Evolutionary conservation across 129 eudicot genomes (phyloP).

Genomic region (Deinandra increscens): DNA sequence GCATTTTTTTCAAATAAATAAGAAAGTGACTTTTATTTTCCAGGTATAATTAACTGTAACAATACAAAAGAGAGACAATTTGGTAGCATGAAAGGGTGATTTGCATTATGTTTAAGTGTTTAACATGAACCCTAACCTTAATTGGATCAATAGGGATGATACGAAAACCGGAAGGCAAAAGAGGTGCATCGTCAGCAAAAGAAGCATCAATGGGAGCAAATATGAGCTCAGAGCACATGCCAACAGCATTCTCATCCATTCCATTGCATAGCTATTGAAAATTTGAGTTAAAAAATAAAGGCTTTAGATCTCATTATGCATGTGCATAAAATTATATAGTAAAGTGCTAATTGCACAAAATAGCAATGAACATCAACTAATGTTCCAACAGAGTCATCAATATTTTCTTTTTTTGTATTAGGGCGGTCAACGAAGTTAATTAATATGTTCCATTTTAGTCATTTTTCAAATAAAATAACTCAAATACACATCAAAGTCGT

Average conservation of each 20-base stretch:
- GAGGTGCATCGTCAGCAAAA: constrained; percentile 94
- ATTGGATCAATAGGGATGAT: constrained; percentile 80
- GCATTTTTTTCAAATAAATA: not conserved
- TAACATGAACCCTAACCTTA: constrained; percentile 47
- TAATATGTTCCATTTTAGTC: not conserved
- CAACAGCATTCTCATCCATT: constrained; percentile 92
- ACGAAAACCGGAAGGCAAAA: constrained; percentile 94
- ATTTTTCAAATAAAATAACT: not conserved
- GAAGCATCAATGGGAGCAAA: constrained; percentile 97
- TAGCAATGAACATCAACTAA: not conserved
- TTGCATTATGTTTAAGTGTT: not conserved
- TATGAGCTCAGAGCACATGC: constrained; percentile 83
- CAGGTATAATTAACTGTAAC: not conserved
- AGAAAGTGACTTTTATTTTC: not conserved
- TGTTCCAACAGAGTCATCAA: too few species aligned
- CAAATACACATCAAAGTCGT: not conserved
- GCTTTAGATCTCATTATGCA: not conserved
- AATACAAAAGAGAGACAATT: not conserved
- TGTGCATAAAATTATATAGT: not conserved
- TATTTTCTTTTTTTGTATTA: too few species aligned
- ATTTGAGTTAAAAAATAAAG: not conserved
- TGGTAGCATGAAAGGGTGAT: not conserved
- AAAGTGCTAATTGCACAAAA: not conserved
- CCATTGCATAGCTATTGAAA: constrained; percentile 76
- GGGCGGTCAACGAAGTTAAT: not conserved